phyloP scores from a whole-genome alignment of 2,329 filamentous ascomycete species.

The Colletotrichum liaoningense region DNA sequence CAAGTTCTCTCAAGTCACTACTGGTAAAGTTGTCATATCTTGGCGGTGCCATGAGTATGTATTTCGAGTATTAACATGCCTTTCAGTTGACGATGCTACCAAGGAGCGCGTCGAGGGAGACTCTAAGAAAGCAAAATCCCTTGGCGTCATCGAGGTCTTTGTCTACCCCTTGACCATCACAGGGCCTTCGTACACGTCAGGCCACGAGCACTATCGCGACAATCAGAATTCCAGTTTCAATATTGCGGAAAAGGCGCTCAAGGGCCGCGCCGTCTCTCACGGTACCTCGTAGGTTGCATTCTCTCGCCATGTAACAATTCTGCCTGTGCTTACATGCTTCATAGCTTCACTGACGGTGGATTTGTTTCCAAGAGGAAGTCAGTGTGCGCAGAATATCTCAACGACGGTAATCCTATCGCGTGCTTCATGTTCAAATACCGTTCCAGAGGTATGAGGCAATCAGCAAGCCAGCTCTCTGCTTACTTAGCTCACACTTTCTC shows the following conservation, averaged over 20 bases:
- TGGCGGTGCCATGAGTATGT: neutral
- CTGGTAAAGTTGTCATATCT: slow-evolving; percentile 21
- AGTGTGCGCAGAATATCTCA: neutral
- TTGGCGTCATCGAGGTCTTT: slow-evolving; percentile 38
- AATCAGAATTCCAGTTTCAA: neutral
- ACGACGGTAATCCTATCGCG: slow-evolving; percentile 21
- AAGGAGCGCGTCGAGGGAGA: slow-evolving; percentile 24
- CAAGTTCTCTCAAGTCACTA: slow-evolving; percentile 36
- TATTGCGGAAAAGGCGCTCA: slow-evolving; percentile 35
- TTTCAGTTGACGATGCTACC: slow-evolving; percentile 29
- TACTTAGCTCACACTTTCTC: no score
- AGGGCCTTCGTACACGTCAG: neutral
- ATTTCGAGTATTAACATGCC: neutral
- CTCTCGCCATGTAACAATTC: neutral
- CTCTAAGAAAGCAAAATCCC: slow-evolving; percentile 19
- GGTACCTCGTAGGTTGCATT: slow-evolving; percentile 36
- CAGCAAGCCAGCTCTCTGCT: neutral
- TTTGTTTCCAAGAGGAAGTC: neutral
- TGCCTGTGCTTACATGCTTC: neutral
- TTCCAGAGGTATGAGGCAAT: slow-evolving; percentile 34
- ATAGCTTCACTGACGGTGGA: slow-evolving; percentile 27
- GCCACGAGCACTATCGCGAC: neutral
- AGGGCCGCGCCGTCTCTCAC: slow-evolving; percentile 38
- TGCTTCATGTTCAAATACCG: slow-evolving; percentile 42
- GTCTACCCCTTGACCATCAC: slow-evolving; percentile 27